Percentiles rank a stretch among this genome's conserved stretches.
Evolutionary conservation across 2,329 filamentous ascomycete genomes (phyloP).

Genomic region (Aspergillus neotritici): DNA sequence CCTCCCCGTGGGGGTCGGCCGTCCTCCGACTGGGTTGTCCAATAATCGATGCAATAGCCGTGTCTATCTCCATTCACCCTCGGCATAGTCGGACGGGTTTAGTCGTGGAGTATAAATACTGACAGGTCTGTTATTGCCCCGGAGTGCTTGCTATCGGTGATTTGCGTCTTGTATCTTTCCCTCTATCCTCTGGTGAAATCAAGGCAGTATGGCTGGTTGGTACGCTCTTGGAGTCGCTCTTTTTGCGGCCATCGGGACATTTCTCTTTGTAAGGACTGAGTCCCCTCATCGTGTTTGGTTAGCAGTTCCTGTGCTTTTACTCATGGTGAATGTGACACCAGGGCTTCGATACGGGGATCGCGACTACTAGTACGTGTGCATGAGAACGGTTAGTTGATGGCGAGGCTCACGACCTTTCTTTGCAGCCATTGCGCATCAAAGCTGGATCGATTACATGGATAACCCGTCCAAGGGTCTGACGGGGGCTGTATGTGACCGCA

Average conservation of each 20-base stretch:
- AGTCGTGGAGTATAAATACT: not conserved
- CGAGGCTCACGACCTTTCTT: not conserved
- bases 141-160: not conserved
- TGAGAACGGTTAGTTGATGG: not conserved
- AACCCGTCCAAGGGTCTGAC: slow-evolving; percentile 51
- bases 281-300: no score
- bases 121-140: not conserved
- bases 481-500: slow-evolving; percentile 41
- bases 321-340: slow-evolving; percentile 18
- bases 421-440: slow-evolving; percentile 55
- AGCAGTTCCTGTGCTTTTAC: no score
- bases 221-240: slow-evolving; percentile 50
- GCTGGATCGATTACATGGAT: slow-evolving; percentile 56
- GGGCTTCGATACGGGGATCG: slow-evolving; percentile 58
- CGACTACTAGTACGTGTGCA: slow-evolving; percentile 48
- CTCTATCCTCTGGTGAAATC: not conserved
- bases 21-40: slow-evolving; percentile 21
- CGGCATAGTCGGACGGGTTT: slow-evolving; percentile 4
- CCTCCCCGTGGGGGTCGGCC: slow-evolving; percentile 16
- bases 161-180: not conserved
- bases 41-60: not conserved
- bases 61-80: slow-evolving; percentile 7
- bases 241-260: slow-evolving; percentile 56
- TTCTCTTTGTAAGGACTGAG: slow-evolving; percentile 47
- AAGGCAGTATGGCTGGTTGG: slow-evolving; percentile 33